A percentile compares a stretch with the other conserved stretches of the same genome.
Evolutionary conservation across 805 yeast genomes (phyloP).

Genomic region (Spathaspora hagerdaliae): DNA sequence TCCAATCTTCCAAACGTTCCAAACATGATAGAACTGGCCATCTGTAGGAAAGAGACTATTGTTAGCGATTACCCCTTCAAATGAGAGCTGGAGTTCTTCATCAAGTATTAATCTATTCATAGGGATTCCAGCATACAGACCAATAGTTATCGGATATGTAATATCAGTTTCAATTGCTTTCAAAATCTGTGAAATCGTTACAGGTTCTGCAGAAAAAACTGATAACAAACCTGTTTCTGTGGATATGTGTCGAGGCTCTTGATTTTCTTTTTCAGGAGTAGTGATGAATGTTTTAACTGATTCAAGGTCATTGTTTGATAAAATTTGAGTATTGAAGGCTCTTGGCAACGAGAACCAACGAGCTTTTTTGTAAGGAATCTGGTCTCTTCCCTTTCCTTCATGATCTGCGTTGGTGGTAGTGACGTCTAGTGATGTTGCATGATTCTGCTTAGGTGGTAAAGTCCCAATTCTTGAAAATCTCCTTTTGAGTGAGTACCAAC

Average conservation of each 20-base stretch:
- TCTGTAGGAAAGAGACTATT: neutral
- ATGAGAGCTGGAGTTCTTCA: neutral
- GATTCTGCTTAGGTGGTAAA: neutral
- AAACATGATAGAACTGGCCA: neutral
- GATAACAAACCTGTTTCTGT: neutral
- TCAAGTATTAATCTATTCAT: neutral
- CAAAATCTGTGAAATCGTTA: neutral
- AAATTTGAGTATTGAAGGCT: too few relatives aligned
- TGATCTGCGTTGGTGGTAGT: neutral
- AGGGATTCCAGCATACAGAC: neutral
- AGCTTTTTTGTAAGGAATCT: neutral
- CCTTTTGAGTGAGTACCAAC: neutral
- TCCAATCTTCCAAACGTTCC: conserved; percentile 4
- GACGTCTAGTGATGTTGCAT: neutral
- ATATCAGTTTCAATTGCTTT: neutral
- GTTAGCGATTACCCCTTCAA: neutral
- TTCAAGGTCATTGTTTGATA: neutral
- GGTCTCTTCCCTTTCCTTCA: neutral
- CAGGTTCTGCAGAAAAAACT: neutral
- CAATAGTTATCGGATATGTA: neutral
- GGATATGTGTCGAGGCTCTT: neutral
- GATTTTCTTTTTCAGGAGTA: neutral
- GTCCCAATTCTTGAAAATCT: neutral
- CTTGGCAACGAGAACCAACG: neutral
- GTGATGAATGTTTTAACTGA: neutral